These are phyloP conservation scores for Tothia fuscella DNA, from an alignment of 2,329 filamentous ascomycete genomes.

Conservation along the genomic window DNA sequence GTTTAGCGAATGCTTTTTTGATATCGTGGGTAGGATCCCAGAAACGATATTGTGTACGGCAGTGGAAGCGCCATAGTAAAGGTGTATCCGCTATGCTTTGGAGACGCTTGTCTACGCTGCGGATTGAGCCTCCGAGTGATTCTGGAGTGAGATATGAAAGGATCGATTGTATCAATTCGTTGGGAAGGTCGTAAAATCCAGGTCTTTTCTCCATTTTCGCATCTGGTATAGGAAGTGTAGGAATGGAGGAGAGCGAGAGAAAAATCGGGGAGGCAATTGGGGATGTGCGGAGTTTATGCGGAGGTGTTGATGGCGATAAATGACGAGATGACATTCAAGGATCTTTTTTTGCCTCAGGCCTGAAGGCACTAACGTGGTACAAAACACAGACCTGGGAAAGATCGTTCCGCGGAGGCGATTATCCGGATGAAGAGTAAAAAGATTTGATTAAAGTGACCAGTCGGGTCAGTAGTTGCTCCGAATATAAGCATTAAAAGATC, in stretches of 20 bases:
- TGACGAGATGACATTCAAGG: too few relatives aligned
- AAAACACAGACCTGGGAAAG: too few relatives aligned
- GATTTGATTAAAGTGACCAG: too few relatives aligned
- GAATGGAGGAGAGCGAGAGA: background rate
- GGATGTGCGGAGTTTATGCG: too few relatives aligned
- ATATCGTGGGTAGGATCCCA: slow-evolving; percentile 49
- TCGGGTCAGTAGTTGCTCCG: too few relatives aligned
- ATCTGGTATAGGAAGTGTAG: background rate
- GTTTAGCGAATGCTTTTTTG: slow-evolving; percentile 24
- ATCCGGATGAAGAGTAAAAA: too few relatives aligned
- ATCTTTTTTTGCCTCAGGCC: too few relatives aligned
- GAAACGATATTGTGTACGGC: slow-evolving; percentile 53
- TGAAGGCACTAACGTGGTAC: too few relatives aligned
- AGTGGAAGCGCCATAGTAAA: slow-evolving; percentile 71
- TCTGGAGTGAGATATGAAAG: slow-evolving; percentile 48
- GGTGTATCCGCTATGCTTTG: slow-evolving; percentile 55
- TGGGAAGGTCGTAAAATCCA: slow-evolving; percentile 39
- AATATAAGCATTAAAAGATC: too few relatives aligned
- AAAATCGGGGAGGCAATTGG: background rate
- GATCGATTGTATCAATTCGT: slow-evolving; percentile 76
- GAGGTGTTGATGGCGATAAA: too few relatives aligned
- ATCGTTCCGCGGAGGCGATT: too few relatives aligned
- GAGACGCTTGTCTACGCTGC: slow-evolving; percentile 53
- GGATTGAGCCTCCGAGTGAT: slow-evolving; percentile 39
- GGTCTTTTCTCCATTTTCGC: background rate